Evolutionary conservation across 2,329 filamentous ascomycete species (phyloP).

Genomic region (Trichophyton rubrum): DNA sequence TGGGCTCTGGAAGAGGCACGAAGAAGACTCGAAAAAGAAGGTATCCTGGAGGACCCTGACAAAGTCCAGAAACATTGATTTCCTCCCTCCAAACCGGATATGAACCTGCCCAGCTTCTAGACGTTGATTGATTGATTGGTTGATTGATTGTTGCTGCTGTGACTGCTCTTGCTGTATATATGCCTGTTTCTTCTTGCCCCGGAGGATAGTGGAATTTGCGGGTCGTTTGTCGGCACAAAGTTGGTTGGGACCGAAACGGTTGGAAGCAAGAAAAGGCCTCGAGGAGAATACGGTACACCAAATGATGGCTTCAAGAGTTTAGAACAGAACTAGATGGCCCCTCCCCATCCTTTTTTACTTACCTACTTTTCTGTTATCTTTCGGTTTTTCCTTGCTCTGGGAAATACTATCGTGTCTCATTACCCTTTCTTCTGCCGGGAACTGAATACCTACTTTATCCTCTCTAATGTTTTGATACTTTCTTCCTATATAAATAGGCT

Average conservation of each 20-base stretch:
- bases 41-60: constrained; percentile 71
- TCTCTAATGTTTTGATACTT: neutral
- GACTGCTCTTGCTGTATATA: constrained; percentile 25
- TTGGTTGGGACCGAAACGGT: neutral
- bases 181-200: constrained; percentile 21
- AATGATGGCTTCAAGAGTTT: constrained; percentile 2
- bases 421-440: neutral
- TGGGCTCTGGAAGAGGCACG: constrained; percentile 97
- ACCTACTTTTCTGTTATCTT: neutral
- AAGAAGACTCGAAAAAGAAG: constrained; percentile 88
- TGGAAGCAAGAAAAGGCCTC: neutral
- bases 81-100: neutral
- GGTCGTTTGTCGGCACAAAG: neutral
- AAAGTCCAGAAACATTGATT: constrained; percentile 42
- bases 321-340: neutral
- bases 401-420: neutral
- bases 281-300: constrained; percentile 1
- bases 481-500: neutral
- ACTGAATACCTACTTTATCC: neutral
- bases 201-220: neutral
- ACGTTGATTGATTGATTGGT: constrained; percentile 3
- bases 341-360: neutral
- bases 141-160: no score
- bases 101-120: constrained; percentile 3
- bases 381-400: neutral